Conservation (phyloP, 305 asterid species). For the Fraxinus albicans region DNA sequence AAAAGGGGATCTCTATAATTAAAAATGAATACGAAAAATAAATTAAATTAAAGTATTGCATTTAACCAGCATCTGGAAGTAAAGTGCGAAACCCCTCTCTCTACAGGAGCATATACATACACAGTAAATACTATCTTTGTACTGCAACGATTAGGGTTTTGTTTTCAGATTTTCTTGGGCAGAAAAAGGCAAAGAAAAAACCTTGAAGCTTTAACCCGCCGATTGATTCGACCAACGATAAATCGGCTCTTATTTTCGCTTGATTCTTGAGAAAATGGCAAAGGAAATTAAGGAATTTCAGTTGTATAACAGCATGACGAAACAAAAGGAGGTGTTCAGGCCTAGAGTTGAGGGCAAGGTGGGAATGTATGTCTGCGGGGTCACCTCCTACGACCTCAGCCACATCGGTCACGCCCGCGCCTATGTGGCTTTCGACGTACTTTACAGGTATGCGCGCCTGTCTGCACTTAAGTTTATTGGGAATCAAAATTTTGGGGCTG, state of each 20-base stretch:
- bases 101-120: background rate
- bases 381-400: slow-evolving; percentile 77
- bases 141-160: background rate
- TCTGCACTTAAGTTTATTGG: background rate
- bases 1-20: no score
- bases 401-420: slow-evolving; percentile 95
- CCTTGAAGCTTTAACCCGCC: background rate
- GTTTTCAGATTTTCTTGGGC: background rate
- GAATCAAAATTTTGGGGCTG: background rate
- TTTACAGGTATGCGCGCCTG: slow-evolving; percentile 49
- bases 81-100: background rate
- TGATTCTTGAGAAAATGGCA: slow-evolving; percentile 28
- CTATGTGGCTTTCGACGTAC: slow-evolving; percentile 79
- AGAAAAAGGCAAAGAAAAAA: background rate
- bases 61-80: background rate
- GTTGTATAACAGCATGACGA: slow-evolving; percentile 61
- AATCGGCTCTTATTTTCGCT: background rate
- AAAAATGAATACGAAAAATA: no score
- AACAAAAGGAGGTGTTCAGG: slow-evolving; percentile 63
- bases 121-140: background rate
- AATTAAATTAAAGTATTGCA: no score
- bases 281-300: slow-evolving; percentile 41
- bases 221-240: background rate
- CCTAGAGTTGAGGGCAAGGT: slow-evolving; percentile 66
- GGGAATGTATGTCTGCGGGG: slow-evolving; percentile 82